Evolutionary conservation across 345 rosid species (phyloP), one percentile per base, ranked within the genome.

Genomic region (Populus davidiana): DNA sequence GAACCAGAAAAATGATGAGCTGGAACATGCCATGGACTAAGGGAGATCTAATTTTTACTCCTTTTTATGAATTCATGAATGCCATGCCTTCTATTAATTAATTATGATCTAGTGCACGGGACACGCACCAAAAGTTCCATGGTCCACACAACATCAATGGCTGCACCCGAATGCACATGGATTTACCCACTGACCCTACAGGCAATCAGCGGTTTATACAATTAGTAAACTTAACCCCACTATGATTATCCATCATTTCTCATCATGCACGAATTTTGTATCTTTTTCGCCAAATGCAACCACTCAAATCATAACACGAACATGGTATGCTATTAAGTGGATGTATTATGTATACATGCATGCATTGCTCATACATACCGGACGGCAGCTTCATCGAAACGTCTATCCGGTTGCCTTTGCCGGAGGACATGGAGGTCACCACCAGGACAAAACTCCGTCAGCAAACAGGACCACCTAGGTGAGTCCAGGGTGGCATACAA

Each of bases 401-500:
- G 94, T 27, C 81, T 89, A 63, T 81, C 82, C 0, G 92, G 90
- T 67, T 88, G 96, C 36, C 85, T 86, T 71, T 89, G 96, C 13
- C 97, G 87, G 87, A 89, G 91, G 35, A 89, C 91, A 68, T 94
- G 94, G 59, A 92, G 96, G 82, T 94, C 94, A 5, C 94, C 96
- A 23, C 98, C 97, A 70, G 97, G 90, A 74, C 97, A 94, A 73
- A 92, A 90, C 85, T 94, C 97, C 13, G 94, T 89, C 13, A 94
- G 71, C 81, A 94, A 79, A 77, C 97, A 94, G 56, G 86, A 90
- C 90, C 93, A 94, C 81, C 89, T 78, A 6, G 88, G 87, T 44
- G 92, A 88, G 61, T 92, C 94, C 77, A 92, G 84, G 11, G 90
- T 86, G 77, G 91, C 91, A 80, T 90, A 92, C 25, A 94, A 87